A percentile compares a stretch with the other conserved stretches of the same genome.
Evolutionary conservation across 495 filamentous ascomycete species (phyloP).

Genomic region (Mytilinidion resinicola): DNA sequence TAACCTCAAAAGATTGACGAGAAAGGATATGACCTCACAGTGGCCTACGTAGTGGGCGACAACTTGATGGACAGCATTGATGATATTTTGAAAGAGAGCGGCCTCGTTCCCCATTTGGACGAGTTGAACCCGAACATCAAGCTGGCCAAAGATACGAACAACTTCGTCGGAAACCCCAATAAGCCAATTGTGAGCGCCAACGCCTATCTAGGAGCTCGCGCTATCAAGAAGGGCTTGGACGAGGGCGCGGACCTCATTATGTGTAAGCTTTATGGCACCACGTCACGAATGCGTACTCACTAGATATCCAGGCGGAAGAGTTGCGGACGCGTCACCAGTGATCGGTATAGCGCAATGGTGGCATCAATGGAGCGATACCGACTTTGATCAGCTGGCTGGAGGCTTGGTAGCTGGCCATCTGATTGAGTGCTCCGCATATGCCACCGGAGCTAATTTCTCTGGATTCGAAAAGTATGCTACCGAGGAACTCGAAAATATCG

Average conservation of each 20-base stretch:
- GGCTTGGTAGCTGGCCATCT: conserved; percentile 51
- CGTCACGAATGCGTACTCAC: neutral
- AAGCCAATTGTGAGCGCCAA: conserved; percentile 17
- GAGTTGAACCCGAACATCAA: neutral
- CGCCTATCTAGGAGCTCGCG: conserved; percentile 45
- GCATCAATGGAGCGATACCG: conserved; percentile 39
- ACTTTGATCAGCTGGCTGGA: conserved; percentile 45
- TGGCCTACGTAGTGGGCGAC: neutral
- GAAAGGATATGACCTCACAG: neutral
- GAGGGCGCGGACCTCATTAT: conserved; percentile 52
- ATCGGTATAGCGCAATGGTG: conserved; percentile 48
- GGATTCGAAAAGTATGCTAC: conserved; percentile 45
- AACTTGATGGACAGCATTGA: neutral
- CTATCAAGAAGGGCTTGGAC: conserved; percentile 44
- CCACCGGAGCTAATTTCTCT: conserved; percentile 49
- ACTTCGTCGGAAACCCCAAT: conserved; percentile 1
- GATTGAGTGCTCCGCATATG: conserved; percentile 50
- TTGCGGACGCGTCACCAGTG: conserved; percentile 49
- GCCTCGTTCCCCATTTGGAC: conserved; percentile 4
- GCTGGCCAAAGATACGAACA: neutral
- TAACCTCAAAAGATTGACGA: neutral
- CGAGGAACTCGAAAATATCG: conserved; percentile 42
- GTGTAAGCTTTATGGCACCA: conserved; percentile 22
- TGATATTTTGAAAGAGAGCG: conserved; percentile 7
- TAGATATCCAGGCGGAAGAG: conserved; percentile 36